These are phyloP conservation scores for Oryza glaberrima DNA, from an alignment of 176 grass and related monocot species.

Conservation along the genomic window DNA sequence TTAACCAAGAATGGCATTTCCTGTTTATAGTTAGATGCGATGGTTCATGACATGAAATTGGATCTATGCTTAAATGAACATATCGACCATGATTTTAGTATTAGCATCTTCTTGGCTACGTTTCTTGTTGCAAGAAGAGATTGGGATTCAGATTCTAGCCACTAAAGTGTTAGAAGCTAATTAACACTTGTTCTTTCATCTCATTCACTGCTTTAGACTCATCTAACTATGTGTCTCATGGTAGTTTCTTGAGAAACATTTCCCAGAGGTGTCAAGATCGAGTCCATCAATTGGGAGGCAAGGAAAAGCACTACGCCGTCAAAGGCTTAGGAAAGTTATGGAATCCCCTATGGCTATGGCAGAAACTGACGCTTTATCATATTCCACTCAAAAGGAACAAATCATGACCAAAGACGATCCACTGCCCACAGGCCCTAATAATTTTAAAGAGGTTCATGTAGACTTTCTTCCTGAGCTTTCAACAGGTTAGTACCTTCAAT, in stretches of 20 bases:
- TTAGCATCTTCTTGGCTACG: background rate
- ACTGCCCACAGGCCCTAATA: conserved; percentile 27
- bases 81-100: background rate
- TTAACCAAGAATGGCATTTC: conserved; percentile 9
- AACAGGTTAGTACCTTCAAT: conserved; percentile 19
- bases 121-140: conserved; percentile 20
- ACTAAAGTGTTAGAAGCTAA: background rate
- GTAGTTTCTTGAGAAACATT: conserved; percentile 82
- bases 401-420: conserved; percentile 19
- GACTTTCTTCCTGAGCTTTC: background rate
- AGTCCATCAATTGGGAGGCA: conserved; percentile 91
- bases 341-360: conserved; percentile 48
- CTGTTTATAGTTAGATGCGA: background rate
- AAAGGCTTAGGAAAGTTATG: conserved; percentile 61
- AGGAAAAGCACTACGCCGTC: conserved; percentile 86
- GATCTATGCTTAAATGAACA: background rate
- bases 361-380: conserved; percentile 27
- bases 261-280: conserved; percentile 63
- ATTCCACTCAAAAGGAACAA: conserved; percentile 42
- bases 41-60: too few relatives aligned
- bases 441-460: conserved; percentile 18
- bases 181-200: background rate
- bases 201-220: conserved; percentile 20
- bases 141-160: background rate
- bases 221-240: conserved; percentile 9